Evolutionary conservation across 768 basidiomycete species (phyloP).

Genomic region (Baorangia bicolor): DNA sequence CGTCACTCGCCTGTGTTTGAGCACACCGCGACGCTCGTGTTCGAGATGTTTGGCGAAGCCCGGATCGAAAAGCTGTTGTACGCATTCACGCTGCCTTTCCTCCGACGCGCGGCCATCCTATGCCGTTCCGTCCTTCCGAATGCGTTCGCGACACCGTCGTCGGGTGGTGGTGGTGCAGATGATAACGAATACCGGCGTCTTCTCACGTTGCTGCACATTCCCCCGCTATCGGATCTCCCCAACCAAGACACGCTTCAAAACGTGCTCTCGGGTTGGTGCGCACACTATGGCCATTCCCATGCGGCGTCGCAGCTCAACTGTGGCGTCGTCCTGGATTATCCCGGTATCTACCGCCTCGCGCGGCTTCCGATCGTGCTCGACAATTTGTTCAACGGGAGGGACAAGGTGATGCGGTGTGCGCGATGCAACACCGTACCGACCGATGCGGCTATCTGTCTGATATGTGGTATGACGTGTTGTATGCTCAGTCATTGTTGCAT

Average conservation of each 20-base stretch:
- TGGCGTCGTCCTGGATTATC: conserved; percentile 79
- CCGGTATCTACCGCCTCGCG: conserved; percentile 78
- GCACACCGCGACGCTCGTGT: conserved; percentile 75
- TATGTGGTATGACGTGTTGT: conserved; percentile 87
- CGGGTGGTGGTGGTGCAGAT: conserved; percentile 35
- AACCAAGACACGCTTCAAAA: conserved; percentile 86
- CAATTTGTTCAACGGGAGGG: conserved; percentile 72
- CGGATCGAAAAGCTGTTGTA: conserved; percentile 85
- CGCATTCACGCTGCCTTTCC: conserved; percentile 86
- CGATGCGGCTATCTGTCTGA: conserved; percentile 87
- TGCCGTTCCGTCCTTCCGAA: conserved; percentile 71
- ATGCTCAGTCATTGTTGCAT: conserved; percentile 91
- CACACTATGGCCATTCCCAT: conserved; percentile 82
- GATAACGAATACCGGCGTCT: conserved; percentile 79
- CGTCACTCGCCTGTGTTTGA: conserved; percentile 87
- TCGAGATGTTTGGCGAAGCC: conserved; percentile 79
- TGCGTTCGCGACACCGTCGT: conserved; percentile 50
- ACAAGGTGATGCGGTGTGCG: conserved; percentile 69
- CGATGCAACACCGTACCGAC: conserved; percentile 76
- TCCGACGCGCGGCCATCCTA: conserved; percentile 83
- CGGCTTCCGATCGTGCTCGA: conserved; percentile 82
- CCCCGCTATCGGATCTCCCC: conserved; percentile 74
- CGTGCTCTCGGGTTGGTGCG: conserved; percentile 87
- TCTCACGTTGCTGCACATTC: conserved; percentile 72
- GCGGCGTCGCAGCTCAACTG: conserved; percentile 77